Base-by-base conservation (phyloP, 768 basidiomycete species). In the Pleurotus djamor region DNA sequence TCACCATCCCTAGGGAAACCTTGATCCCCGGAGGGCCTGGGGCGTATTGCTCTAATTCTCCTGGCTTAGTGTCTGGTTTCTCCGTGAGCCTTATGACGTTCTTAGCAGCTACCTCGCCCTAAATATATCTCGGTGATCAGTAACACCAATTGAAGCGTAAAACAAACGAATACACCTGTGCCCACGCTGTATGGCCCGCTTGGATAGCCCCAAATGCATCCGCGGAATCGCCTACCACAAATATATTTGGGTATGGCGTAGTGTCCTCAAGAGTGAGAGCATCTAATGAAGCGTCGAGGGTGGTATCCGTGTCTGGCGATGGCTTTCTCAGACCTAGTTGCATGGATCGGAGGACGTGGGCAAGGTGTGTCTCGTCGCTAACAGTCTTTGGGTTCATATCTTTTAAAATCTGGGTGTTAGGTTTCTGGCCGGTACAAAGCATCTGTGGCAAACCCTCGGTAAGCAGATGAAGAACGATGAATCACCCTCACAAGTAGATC, bases 191-290 rank as follows among this genome's bases (percentile, higher is more conserved):
- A 61, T 85, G 81, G 0, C 84, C 87, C 10, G 86, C 85, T 21
- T 82, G 78, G 21, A 83, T 79, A 0, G 85, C 87, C 5, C 85
- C 85, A 59, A 85, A 87, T 4, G 84, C 84, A 66, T 87, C 84
- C 0, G 85, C 86, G 0, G 80, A 77, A 57, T 88, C 87, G 6
- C 87, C 87, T 5, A 87, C 69, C 7, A 79, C 85, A 64, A 87
- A 89, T 10, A 88, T 76, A 60, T 85, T 74, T 0, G 79, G 76
- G 64, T 84, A 83, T 0, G 78, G 72, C 17, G 74, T 75, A 16
- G 61, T 50, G 14, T 62, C 62, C 16, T 67, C 63, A 0, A 72
- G 60, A 0, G 65, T 61, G 14, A 69, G 60, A 16, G 67, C 60
- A 32, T 65, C 60, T 3, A 72, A 50, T 1, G 66, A 63, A n/a